These are phyloP conservation scores for Cercospora nicotianae DNA, from an alignment of 2,329 filamentous ascomycete species.

Conservation along the genomic window DNA sequence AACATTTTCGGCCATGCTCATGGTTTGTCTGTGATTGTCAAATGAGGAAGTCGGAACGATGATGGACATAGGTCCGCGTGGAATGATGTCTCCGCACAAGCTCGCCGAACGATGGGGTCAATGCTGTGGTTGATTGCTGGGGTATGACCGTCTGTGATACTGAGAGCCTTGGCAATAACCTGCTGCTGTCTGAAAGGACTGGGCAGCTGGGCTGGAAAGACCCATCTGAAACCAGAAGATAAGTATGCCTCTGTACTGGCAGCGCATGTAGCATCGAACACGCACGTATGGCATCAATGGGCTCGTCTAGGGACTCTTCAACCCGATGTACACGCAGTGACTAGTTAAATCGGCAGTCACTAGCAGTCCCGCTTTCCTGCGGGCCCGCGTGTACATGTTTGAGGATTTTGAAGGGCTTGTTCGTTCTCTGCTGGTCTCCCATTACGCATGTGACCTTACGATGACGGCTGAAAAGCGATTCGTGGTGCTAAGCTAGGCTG, in stretches of 20 bases:
- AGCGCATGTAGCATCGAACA: neutral
- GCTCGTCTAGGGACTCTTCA: neutral
- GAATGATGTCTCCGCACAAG: neutral
- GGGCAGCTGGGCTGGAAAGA: neutral
- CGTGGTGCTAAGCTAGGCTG: neutral
- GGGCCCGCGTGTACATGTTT: conserved; percentile 5
- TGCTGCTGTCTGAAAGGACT: neutral
- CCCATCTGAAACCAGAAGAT: neutral
- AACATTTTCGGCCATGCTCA: neutral
- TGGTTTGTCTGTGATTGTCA: neutral
- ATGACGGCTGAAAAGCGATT: neutral
- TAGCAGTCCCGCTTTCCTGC: conserved; percentile 11
- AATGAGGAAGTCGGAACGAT: neutral
- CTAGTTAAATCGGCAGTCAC: neutral
- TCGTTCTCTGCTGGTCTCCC: neutral
- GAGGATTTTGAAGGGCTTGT: neutral
- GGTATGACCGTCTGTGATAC: neutral
- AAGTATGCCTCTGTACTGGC: neutral
- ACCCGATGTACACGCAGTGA: neutral
- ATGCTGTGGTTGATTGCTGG: neutral
- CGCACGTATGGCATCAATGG: conserved; percentile 7
- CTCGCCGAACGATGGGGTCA: neutral
- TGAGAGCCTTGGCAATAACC: neutral
- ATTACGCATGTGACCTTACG: neutral
- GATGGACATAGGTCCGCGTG: neutral